Base-by-base conservation (phyloP, 1,284 basidiomycete species). In the Xerocomus minutiporus region DNA sequence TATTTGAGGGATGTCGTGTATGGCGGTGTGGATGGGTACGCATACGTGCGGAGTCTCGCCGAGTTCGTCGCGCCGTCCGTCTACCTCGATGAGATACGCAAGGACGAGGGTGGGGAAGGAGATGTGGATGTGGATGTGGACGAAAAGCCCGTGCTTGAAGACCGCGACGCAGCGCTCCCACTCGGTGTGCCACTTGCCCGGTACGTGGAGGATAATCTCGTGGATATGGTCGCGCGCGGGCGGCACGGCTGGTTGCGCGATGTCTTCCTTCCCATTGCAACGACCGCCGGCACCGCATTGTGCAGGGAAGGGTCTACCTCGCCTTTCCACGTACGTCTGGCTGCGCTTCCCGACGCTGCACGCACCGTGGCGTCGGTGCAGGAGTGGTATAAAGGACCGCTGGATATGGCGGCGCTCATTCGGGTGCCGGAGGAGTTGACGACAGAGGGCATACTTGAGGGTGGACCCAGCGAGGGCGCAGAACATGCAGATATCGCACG, bases 1-100 rank as follows among this genome's bases (percentile, higher is more conserved):
- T 87, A 85, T 61, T 51, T 90, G 15, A 69, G 77, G 29, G 84
- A 88, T 61, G 64, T 88, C 8, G 86, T 89, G 0, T 90, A 89
- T 60, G 88, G 88, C 0, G 86, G 88, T 35, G 72, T 79, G 0
- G 84, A 86, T 54, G 88, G 87, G 1, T 69, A 82, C 26, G 86
- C 87, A 6, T 89, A 89, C 64, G 75, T 84, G 46, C 73, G 83
- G 54, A 90, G 88, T 63, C 61, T 90, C 46, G 86, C 86, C 25
- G 82, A 86, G 65, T 90, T 90, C 58, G 73, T 84, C 12, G 48
- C 56, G 0, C 61, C 61, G 13, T 55, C 59, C 11, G 32, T 48
- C 32, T 53, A 58, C n/a, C 52, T 61, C 31, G 5, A 8, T 5
- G 47, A 47, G 5, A 29, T 40, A 26, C 41, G 28, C 34, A 13